Evolutionary conservation across 768 basidiomycete genomes (phyloP).

Genomic region (Termitomyces sp.): DNA sequence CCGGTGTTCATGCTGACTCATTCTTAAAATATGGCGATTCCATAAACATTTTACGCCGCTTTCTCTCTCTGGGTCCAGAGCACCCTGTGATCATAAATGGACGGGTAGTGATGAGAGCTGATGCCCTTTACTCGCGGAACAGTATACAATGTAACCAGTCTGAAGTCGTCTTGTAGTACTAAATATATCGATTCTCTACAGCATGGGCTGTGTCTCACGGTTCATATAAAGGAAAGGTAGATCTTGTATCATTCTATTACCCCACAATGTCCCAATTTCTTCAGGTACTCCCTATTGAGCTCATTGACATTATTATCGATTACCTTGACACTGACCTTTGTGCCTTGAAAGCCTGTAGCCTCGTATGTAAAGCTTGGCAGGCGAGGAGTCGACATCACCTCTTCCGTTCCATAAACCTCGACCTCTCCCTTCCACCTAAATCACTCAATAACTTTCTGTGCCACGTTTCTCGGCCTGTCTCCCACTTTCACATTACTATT

Average conservation of each 20-base stretch:
- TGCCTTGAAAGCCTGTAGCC: conserved; percentile 4
- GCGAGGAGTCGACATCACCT: conserved; percentile 1
- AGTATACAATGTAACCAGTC: neutral
- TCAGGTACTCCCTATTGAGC: conserved; percentile 1
- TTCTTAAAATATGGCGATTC: neutral
- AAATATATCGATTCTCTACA: conserved; percentile 6
- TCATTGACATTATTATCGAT: conserved; percentile 7
- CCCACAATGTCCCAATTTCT: neutral
- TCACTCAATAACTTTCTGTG: neutral
- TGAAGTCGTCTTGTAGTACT: neutral
- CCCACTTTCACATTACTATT: conserved; percentile 2
- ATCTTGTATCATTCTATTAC: neutral
- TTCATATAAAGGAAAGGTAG: neutral
- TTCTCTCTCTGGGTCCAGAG: neutral
- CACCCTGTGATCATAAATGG: neutral
- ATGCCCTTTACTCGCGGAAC: neutral
- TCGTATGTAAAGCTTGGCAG: conserved; percentile 8
- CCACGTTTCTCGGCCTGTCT: neutral
- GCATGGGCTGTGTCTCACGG: conserved; percentile 29
- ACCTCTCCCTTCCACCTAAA: conserved; percentile 6
- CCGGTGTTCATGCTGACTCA: neutral
- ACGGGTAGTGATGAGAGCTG: neutral
- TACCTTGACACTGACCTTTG: conserved; percentile 3
- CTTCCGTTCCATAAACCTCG: conserved; percentile 5
- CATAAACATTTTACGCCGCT: neutral